phyloP scores from a whole-genome alignment of 2,329 filamentous ascomycete species.

The Penicillium oxalicum region DNA sequence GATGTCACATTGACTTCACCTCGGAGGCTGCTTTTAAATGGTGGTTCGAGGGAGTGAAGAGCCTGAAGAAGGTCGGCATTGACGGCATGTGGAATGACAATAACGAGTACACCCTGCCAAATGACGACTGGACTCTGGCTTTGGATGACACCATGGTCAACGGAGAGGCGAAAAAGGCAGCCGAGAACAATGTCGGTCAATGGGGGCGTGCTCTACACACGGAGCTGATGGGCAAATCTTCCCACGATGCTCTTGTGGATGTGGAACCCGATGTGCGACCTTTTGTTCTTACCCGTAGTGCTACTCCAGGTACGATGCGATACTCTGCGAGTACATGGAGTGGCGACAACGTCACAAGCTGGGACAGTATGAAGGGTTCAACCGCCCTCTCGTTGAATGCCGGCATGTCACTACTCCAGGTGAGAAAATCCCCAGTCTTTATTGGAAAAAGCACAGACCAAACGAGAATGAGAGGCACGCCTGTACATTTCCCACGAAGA shows the following conservation, averaged over 20 bases:
- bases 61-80: conserved; percentile 58
- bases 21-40: conserved; percentile 61
- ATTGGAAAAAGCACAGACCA: background rate
- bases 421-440: background rate
- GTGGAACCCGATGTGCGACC: conserved; percentile 55
- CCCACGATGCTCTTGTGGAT: conserved; percentile 60
- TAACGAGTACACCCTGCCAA: conserved; percentile 64
- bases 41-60: conserved; percentile 64
- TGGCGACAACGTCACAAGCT: conserved; percentile 68
- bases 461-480: background rate
- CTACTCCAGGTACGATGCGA: conserved; percentile 62
- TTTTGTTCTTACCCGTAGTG: conserved; percentile 64
- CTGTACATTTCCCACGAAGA: background rate
- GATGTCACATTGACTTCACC: conserved; percentile 68
- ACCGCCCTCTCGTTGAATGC: conserved; percentile 65
- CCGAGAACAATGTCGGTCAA: conserved; percentile 54
- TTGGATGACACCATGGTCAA: conserved; percentile 45
- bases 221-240: conserved; percentile 65
- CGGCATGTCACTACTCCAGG: conserved; percentile 55
- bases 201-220: conserved; percentile 67
- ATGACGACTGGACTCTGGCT: conserved; percentile 60
- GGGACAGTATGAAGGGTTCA: conserved; percentile 65
- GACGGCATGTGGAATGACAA: conserved; percentile 77
- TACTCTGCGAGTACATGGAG: conserved; percentile 70
- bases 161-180: conserved; percentile 31